Evolutionary conservation across 768 basidiomycete genomes (phyloP).

Genomic region (Leccinum truebloodii): DNA sequence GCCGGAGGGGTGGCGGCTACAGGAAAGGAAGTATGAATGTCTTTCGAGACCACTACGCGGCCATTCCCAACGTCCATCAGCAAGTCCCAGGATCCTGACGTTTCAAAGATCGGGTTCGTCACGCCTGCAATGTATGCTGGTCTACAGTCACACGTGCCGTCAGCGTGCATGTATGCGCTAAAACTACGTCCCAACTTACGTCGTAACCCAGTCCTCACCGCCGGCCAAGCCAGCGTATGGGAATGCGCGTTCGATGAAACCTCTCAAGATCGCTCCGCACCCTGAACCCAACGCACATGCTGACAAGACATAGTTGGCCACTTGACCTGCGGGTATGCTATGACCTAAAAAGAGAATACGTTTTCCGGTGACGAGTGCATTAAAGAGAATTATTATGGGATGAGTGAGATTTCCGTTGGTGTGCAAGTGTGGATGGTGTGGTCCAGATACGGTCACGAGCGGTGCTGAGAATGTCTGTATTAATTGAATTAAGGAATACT

Average conservation of each 20-base stretch:
- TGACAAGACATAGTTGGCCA: slow-evolving; percentile 88
- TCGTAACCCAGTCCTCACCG: slow-evolving; percentile 86
- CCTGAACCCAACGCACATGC: slow-evolving; percentile 94
- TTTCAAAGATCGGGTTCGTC: slow-evolving; percentile 95
- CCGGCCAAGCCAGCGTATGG: slow-evolving; percentile 92
- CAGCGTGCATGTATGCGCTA: slow-evolving; percentile 1
- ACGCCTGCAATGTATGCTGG: slow-evolving; percentile 96
- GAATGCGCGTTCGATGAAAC: slow-evolving; percentile 89
- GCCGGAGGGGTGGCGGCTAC: slow-evolving; percentile 41
- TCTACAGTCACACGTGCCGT: slow-evolving; percentile 39
- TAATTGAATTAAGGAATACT: slow-evolving; percentile 93
- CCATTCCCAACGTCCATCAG: slow-evolving; percentile 89
- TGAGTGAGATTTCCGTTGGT: slow-evolving; percentile 89
- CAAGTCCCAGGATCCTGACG: slow-evolving; percentile 87
- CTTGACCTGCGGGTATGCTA: slow-evolving; percentile 84
- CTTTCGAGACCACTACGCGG: slow-evolving; percentile 83
- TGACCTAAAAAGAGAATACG: slow-evolving; percentile 96
- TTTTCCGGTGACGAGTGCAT: slow-evolving; percentile 92
- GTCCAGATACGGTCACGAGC: slow-evolving; percentile 62
- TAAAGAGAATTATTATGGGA: slow-evolving; percentile 93
- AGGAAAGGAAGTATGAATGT: slow-evolving; percentile 66
- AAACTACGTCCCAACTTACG: slow-evolving; percentile 50
- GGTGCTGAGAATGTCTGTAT: slow-evolving; percentile 77
- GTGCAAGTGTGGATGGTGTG: slow-evolving; percentile 89
- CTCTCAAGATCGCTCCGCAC: slow-evolving; percentile 79